A percentile compares a stretch with the other conserved stretches of the same genome.
Evolutionary conservation across 108 stramenopile species (phyloP).

Genomic region (Fragilaria radians): DNA sequence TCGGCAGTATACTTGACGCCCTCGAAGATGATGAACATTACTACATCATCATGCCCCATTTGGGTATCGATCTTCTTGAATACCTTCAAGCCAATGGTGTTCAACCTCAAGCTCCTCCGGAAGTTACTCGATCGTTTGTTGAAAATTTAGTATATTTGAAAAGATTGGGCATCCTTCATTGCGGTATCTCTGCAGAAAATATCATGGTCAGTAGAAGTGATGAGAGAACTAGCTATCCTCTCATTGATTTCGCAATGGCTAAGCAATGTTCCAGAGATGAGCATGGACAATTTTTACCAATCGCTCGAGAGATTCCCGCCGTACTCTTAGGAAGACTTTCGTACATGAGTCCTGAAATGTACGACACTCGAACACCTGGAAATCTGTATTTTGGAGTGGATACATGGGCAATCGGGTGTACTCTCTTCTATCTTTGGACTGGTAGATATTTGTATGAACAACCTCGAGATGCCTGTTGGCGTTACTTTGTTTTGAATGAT

Average conservation of each 20-base stretch:
- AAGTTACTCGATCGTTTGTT: conserved; percentile 37
- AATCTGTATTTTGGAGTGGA: neutral
- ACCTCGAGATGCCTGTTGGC: neutral
- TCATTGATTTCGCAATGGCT: conserved; percentile 73
- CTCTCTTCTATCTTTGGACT: conserved; percentile 81
- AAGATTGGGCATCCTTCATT: conserved; percentile 60
- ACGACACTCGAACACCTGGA: neutral
- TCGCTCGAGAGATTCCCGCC: conserved; percentile 27
- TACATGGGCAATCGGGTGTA: conserved; percentile 5
- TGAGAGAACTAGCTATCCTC: conserved; percentile 17
- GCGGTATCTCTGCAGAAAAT: conserved; percentile 75
- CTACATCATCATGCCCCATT: neutral
- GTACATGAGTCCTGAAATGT: conserved; percentile 61
- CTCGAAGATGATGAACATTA: neutral
- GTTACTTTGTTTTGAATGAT: neutral
- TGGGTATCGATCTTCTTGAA: neutral
- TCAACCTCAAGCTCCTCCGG: neutral
- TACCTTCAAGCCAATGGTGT: neutral
- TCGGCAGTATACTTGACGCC: neutral
- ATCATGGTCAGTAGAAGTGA: conserved; percentile 30
- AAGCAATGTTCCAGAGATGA: conserved; percentile 21
- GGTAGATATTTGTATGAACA: conserved; percentile 62
- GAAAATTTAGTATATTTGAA: conserved; percentile 59
- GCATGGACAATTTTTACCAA: conserved; percentile 34
- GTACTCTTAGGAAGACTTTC: conserved; percentile 68